Base-by-base conservation (phyloP, 1,284 basidiomycete species). In the Exobasidium rhododendri region DNA sequence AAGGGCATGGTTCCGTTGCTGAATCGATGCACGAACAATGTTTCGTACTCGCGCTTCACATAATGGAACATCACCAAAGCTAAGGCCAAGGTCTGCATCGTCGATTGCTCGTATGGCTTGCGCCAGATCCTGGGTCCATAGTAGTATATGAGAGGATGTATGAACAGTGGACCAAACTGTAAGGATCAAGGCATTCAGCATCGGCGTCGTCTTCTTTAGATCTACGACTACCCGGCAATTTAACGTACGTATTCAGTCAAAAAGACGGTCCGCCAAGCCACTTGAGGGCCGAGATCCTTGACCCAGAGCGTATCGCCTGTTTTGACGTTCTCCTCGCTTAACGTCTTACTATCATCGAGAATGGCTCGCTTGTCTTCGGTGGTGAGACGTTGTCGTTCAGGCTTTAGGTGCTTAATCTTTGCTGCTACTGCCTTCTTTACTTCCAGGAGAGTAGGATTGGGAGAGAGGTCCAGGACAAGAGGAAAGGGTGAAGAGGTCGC, bases 1-100 rank as follows among this genome's bases (percentile, higher is more conserved):
- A 90, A 82, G 0, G 94, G 96, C 89, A 98, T 96, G 0, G 94
- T 97, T 1, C 87, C 89, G 81, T 93, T 88, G 32, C 92, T 96
- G 84, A 98, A 98, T 20, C 91, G 88, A 58, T 70, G 61, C n/a
- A 80, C 84, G 61, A 94, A 97, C 10, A 94, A 70, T 0, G 96
- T 94, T 82, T 99, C 94, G 24, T 92, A 81, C 80, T 97, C 92
- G 51, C 94, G 88, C 83, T 99, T 98, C 65, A 87, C 69, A 80
- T 94, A 98, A 81, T 98, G 94, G 14, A 88, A 76, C 75, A 97
- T 83, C 35, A 92, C 86, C 68, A 97, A 85, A 4, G 82, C 85
- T 68, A 89, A 90, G 1, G 89, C 87, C 61, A 89, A 86, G 89
- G 85, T 87, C 81, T 96, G 93, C 74, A 96, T 79, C 51, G 83